A percentile compares a stretch with the other conserved stretches of the same genome.
Evolutionary conservation across 2,329 filamentous ascomycete genomes (phyloP).

Genomic region (Emericellopsis atlantica): DNA sequence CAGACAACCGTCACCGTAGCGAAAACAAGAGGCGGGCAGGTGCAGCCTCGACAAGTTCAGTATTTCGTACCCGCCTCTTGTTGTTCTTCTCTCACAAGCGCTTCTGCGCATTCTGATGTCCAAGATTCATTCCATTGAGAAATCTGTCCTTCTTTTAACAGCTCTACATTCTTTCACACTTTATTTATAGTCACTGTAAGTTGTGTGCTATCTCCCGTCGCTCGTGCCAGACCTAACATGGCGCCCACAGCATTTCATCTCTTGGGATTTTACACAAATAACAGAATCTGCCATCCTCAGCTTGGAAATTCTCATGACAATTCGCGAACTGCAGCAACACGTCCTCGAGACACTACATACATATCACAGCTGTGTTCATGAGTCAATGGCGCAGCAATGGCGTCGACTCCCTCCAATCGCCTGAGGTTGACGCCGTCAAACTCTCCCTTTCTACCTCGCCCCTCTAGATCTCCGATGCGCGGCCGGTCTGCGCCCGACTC

Average conservation of each 20-base stretch:
- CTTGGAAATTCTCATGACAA: background rate
- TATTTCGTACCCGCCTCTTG: too few relatives aligned
- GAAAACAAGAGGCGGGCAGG: background rate
- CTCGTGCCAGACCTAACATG: background rate
- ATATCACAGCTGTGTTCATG: constrained; percentile 1
- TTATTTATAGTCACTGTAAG: constrained; percentile 1
- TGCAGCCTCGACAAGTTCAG: background rate
- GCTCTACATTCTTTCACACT: background rate
- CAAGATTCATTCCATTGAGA: too few relatives aligned
- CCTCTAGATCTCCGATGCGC: constrained; percentile 49
- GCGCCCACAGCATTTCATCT: background rate
- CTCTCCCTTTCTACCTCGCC: constrained; percentile 55
- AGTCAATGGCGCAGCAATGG: constrained; percentile 45
- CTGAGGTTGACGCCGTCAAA: constrained; percentile 65
- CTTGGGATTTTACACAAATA: background rate
- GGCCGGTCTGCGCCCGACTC: constrained; percentile 35
- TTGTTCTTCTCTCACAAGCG: too few relatives aligned
- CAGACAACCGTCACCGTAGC: background rate
- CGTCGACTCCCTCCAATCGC: constrained; percentile 42
- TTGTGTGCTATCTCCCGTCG: background rate
- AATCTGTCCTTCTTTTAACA: background rate
- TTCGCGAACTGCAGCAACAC: background rate
- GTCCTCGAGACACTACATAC: background rate
- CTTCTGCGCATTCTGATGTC: too few relatives aligned
- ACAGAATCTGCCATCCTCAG: background rate